Evolutionary conservation across 805 yeast genomes (phyloP), one percentile per base, ranked within the genome.

Genomic region (Cyberlindnera xishuangbannaensis): DNA sequence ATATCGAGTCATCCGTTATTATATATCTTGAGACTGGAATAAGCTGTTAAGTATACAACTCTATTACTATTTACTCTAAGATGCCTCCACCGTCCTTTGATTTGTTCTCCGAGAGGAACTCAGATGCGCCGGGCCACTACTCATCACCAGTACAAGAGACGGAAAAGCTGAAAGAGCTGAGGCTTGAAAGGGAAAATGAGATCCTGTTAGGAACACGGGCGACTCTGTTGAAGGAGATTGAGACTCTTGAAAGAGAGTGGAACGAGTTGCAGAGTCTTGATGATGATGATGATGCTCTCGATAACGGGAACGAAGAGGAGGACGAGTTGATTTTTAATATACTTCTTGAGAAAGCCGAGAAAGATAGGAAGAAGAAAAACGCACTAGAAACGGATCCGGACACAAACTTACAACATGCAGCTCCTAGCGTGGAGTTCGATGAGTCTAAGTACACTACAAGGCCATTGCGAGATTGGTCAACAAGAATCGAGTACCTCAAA

Each of bases 391-490:
- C 12, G 11, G 23, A 20, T 20, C n/a, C n/a, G n/a, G n/a, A n/a
- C n/a, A n/a, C n/a, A n/a, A n/a, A 23, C 13, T 33, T 17, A 4
- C 29, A 30, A 6, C 44, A 37, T n/a, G 34, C 27, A 6, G 39
- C 21, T 15, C 34, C 18, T 13, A 21, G n/a, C 14, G 30, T 33
- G 4, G 40, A 23, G 10, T 31, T 40, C 22, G 44, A 44, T 20
- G 36, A 41, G 3, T 15, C 32, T 9, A 24, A 30, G 6, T 51
- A 39, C 34, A 37, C 31, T 15, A 41, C 50, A 5, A 41, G 32
- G 16, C 56, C 57, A 2, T 30, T 39, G 8, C 39, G 35, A 25
- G 37, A 47, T 10, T 53, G 57, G 57, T 25, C 37, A 5, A 15
- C 33, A 3, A 36, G 56, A 20, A 25, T 45, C 2, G 48, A 44